Conservation (phyloP, 2,329 filamentous ascomycete genomes). For the Leptographium flavum region DNA sequence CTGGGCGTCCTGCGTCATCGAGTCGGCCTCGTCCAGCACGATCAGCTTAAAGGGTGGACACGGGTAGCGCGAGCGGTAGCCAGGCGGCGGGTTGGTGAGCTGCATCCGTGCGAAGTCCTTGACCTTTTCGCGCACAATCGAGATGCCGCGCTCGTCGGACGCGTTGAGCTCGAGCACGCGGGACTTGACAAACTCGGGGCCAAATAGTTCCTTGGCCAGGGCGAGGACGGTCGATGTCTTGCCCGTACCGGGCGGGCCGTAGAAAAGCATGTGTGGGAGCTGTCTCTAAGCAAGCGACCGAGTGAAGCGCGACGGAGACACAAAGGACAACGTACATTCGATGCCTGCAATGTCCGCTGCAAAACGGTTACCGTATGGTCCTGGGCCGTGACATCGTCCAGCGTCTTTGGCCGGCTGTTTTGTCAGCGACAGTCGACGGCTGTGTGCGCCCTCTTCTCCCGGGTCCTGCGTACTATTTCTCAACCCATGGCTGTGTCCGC, state of each 20-base stretch:
- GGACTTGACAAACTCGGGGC: slow-evolving; percentile 80
- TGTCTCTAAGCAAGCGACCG: slow-evolving; percentile 17
- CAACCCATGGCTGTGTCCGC: slow-evolving; percentile 84
- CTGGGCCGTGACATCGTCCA: slow-evolving; percentile 91
- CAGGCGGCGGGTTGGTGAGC: slow-evolving; percentile 63
- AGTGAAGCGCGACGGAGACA: background rate
- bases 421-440: slow-evolving; percentile 15
- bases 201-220: slow-evolving; percentile 92
- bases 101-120: slow-evolving; percentile 97
- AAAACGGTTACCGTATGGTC: slow-evolving; percentile 93
- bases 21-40: slow-evolving; percentile 94
- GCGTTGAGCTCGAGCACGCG: slow-evolving; percentile 98
- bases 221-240: slow-evolving; percentile 98
- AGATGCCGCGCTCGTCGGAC: slow-evolving; percentile 95
- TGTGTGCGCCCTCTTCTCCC: slow-evolving; percentile 12
- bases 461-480: slow-evolving; percentile 76
- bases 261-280: slow-evolving; percentile 98
- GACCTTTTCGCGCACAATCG: slow-evolving; percentile 92
- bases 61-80: slow-evolving; percentile 60
- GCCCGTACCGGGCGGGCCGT: slow-evolving; percentile 90
- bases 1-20: slow-evolving; percentile 98
- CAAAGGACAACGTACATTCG: slow-evolving; percentile 46
- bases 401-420: slow-evolving; percentile 72
- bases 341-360: slow-evolving; percentile 81
- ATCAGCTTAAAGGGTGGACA: slow-evolving; percentile 99